Conservation (phyloP, 768 basidiomycete species). For the Imleria badia region DNA sequence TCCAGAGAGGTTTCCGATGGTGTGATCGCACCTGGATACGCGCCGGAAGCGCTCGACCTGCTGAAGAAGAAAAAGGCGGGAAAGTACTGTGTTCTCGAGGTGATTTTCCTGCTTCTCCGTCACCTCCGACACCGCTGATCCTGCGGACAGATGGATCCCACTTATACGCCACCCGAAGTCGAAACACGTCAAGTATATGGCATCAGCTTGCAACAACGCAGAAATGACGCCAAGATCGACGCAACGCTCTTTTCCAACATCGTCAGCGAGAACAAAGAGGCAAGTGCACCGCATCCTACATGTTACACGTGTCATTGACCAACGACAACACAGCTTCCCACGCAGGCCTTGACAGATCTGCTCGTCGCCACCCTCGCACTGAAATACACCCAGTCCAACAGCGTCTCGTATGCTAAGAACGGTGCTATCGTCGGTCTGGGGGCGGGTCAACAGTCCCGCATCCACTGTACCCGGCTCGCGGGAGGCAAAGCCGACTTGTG, state of each 20-base stretch:
- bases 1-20: slow-evolving; percentile 99
- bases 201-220: slow-evolving; percentile 81
- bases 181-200: slow-evolving; percentile 98
- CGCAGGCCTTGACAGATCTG: slow-evolving; percentile 79
- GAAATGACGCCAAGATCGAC: slow-evolving; percentile 90
- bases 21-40: slow-evolving; percentile 94
- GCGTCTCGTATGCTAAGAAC: slow-evolving; percentile 90
- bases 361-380: slow-evolving; percentile 95
- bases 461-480: slow-evolving; percentile 98
- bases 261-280: slow-evolving; percentile 87
- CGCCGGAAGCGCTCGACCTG: slow-evolving; percentile 82
- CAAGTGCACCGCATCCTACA: slow-evolving; percentile 33
- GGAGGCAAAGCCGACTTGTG: slow-evolving; percentile 98
- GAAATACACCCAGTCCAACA: slow-evolving; percentile 99
- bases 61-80: slow-evolving; percentile 96
- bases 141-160: slow-evolving; percentile 74
- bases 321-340: slow-evolving; percentile 56
- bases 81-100: slow-evolving; percentile 97
- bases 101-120: slow-evolving; percentile 30
- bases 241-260: slow-evolving; percentile 78
- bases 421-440: slow-evolving; percentile 95
- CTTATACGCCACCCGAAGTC: slow-evolving; percentile 70
- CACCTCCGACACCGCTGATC: slow-evolving; percentile 5
- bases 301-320: background rate
- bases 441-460: slow-evolving; percentile 97